Evolutionary conservation across 2,329 filamentous ascomycete species (phyloP), one percentile per base, ranked within the genome.

Genomic region (Phyllosticta ampelicida): DNA sequence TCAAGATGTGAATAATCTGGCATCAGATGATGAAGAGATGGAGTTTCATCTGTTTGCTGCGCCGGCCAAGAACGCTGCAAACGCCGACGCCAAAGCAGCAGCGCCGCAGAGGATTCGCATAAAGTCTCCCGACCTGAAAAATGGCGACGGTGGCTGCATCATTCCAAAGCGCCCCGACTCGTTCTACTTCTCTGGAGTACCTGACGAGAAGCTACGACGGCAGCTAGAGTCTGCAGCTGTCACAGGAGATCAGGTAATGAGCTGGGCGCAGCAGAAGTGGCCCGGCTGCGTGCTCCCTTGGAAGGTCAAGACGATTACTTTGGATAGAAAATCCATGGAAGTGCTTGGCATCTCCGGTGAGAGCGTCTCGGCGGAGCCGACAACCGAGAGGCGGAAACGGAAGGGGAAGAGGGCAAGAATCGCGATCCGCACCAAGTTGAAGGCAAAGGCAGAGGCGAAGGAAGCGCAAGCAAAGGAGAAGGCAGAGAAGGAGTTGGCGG

Each of bases 361-460:
- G 3, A n/a, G 8, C 8, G 4, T 44, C 8, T 36, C 30, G 6
- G n/a, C 36, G 36, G 16, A 68, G 3, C 62, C 58, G 29, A 30
- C 16, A 9, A 51, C 51, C 3, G 62, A 59, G n/a, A 70, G 67
- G 64, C 65, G 64, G 16, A 67, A 58, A 54, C 60, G 69, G 11
- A 70, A 70, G 60, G 65, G 67, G 50, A 72, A 71, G 64, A 71
- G 71, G 64, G 64, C 61, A 2, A 63, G 70, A 30, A 70, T 72
- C 58, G 68, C 68, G 9, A 49, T 68, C 23, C 62, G 70, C 55
- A 69, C 68, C 58, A 71, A 70, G 63, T 54, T 65, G 55, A 64
- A 68, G 58, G 66, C 64, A 63, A 28, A 13, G 19, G 20, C 49
- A 6, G 49, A 28, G 20, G 36, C 36, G 11, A 44, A 44, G 13